Percentiles rank a stretch among this genome's conserved stretches.
Conservation (phyloP, 495 filamentous ascomycete genomes). For the Immersiella caudata region DNA sequence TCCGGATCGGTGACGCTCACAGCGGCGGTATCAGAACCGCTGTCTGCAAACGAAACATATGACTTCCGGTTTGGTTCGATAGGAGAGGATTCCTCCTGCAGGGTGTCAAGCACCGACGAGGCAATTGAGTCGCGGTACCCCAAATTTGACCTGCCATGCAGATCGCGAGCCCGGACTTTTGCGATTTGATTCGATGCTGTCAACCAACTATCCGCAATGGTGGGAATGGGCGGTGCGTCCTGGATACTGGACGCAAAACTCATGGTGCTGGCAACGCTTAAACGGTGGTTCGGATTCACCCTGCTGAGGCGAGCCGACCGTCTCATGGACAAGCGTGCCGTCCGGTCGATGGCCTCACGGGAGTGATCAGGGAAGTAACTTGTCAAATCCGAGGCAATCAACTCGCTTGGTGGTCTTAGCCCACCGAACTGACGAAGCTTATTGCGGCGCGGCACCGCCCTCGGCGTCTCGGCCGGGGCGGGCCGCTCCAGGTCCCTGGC, state of each 20-base stretch:
- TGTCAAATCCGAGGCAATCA: slow-evolving; percentile 93
- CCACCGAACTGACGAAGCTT: slow-evolving; percentile 76
- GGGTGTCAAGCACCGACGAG: slow-evolving; percentile 78
- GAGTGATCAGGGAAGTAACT: slow-evolving; percentile 97
- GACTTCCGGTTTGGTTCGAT: slow-evolving; percentile 90
- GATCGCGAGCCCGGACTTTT: slow-evolving; percentile 50
- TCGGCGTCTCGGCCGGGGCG: slow-evolving; percentile 52
- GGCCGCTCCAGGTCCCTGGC: slow-evolving; percentile 61
- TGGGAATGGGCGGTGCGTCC: slow-evolving; percentile 91
- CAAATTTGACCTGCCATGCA: slow-evolving; percentile 42
- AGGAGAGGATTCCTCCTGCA: slow-evolving; percentile 85
- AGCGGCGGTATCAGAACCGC: slow-evolving; percentile 66
- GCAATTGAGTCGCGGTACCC: slow-evolving; percentile 83
- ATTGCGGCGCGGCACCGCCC: slow-evolving; percentile 60
- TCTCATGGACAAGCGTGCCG: slow-evolving; percentile 85
- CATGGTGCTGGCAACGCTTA: slow-evolving; percentile 91
- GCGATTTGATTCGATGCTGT: slow-evolving; percentile 59
- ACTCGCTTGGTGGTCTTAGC: slow-evolving; percentile 87
- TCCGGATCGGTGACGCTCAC: slow-evolving; percentile 75
- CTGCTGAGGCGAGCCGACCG: slow-evolving; percentile 87
- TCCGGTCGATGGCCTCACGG: slow-evolving; percentile 88
- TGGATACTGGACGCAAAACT: slow-evolving; percentile 89
- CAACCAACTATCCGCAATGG: slow-evolving; percentile 92
- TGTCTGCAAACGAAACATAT: slow-evolving; percentile 89
- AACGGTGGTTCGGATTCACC: slow-evolving; percentile 85